phyloP scores from a whole-genome alignment of 2,329 filamentous ascomycete genomes.

The Pestalotiopsis sp. region DNA sequence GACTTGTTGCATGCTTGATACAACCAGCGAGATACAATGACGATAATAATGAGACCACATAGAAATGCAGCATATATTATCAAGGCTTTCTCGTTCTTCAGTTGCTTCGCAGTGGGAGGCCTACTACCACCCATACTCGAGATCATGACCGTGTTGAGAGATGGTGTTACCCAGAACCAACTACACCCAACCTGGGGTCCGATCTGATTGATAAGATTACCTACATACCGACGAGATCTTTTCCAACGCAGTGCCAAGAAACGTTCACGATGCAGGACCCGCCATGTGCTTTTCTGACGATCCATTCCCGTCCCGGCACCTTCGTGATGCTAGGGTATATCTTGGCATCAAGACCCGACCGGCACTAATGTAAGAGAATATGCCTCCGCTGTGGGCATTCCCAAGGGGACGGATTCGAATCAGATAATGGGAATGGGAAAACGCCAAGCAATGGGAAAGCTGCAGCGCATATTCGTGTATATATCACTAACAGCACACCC shows the following conservation, averaged over 20 bases:
- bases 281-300: not conserved
- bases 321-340: too few relatives aligned
- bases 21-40: not conserved
- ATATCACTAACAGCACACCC: too few relatives aligned
- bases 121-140: not conserved
- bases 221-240: too few relatives aligned
- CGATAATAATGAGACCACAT: not conserved
- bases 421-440: not conserved
- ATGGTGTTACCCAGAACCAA: not conserved
- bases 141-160: not conserved
- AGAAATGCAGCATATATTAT: not conserved
- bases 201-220: not conserved
- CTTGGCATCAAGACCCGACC: not conserved
- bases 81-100: not conserved
- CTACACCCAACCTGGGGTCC: not conserved
- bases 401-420: not conserved
- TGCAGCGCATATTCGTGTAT: too few relatives aligned
- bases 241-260: not conserved
- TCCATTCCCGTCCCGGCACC: not conserved
- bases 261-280: not conserved
- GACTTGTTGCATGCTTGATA: not conserved
- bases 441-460: not conserved
- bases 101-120: not conserved
- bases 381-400: not conserved
- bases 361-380: not conserved